Percentiles rank a stretch among this genome's conserved stretches.
Conservation (phyloP, 352 stramenopile genomes). For the Blastocystis sp. region DNA sequence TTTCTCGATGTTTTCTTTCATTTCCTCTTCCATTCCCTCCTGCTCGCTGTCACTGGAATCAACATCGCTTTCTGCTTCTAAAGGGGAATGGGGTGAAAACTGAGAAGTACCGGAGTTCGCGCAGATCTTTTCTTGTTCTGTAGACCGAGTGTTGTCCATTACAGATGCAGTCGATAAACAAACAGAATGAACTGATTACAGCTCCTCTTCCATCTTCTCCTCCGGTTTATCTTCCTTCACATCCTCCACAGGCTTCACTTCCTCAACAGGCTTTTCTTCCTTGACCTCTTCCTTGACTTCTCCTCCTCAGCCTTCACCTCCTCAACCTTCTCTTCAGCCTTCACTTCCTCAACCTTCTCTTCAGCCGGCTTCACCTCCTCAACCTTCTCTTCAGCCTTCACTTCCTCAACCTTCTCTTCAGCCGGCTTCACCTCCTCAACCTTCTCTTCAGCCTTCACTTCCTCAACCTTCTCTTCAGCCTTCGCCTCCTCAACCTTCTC, state of each 20-base stretch:
- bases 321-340: neutral
- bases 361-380: neutral
- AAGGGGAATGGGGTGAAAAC: neutral
- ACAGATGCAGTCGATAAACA: neutral
- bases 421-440: neutral
- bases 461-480: neutral
- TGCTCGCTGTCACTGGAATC: neutral
- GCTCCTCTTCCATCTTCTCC: constrained; percentile 51
- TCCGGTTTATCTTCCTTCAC: constrained; percentile 1
- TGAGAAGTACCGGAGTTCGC: neutral
- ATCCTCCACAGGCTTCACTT: neutral
- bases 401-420: no score
- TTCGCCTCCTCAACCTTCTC: neutral
- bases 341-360: neutral
- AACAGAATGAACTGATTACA: constrained; percentile 41
- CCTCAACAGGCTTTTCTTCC: neutral
- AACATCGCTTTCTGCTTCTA: neutral
- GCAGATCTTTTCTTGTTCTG: constrained; percentile 2
- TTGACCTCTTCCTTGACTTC: constrained; percentile 4
- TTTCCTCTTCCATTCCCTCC: constrained; percentile 21
- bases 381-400: no score
- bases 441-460: neutral
- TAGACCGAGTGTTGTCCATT: neutral
- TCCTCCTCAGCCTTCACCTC: neutral
- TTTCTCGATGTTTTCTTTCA: constrained; percentile 29